Conservation (phyloP, 768 basidiomycete species). For the Pisolithus albus region DNA sequence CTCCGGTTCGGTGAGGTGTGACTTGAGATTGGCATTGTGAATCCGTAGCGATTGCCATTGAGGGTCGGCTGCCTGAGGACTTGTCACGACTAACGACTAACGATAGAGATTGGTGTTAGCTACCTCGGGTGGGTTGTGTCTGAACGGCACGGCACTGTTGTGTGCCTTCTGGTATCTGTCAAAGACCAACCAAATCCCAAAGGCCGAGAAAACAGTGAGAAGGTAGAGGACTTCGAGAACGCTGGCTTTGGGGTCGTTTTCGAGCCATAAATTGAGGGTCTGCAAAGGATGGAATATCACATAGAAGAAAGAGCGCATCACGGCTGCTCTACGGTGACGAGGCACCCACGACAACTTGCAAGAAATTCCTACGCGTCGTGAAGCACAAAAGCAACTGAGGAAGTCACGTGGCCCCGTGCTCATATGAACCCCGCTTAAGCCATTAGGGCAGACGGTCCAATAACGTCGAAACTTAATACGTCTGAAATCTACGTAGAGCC, state of each 20-base stretch:
- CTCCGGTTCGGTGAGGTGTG: constrained; percentile 52
- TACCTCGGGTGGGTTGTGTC: constrained; percentile 53
- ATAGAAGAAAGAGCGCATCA: constrained; percentile 28
- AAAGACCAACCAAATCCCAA: constrained; percentile 76
- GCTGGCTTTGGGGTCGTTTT: constrained; percentile 41
- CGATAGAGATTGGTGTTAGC: constrained; percentile 11
- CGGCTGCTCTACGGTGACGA: constrained; percentile 3
- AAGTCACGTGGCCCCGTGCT: not conserved
- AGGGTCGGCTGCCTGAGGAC: constrained; percentile 48
- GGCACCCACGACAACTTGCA: not conserved
- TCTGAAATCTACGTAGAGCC: too few relatives aligned
- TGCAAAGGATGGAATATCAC: constrained; percentile 46
- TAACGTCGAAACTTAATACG: too few relatives aligned
- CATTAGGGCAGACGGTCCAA: not conserved
- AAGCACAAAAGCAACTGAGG: not conserved
- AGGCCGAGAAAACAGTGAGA: constrained; percentile 61
- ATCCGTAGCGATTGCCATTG: constrained; percentile 52
- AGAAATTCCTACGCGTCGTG: not conserved
- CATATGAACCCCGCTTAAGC: too few relatives aligned
- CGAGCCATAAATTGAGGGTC: constrained; percentile 41
- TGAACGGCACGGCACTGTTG: constrained; percentile 69
- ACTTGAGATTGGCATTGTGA: constrained; percentile 50
- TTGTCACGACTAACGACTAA: constrained; percentile 13
- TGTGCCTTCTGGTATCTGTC: constrained; percentile 66
- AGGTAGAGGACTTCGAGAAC: constrained; percentile 60